These are phyloP conservation scores for Vanilla planifolia DNA, from an alignment of 106 monocot species.

Conservation along the genomic window DNA sequence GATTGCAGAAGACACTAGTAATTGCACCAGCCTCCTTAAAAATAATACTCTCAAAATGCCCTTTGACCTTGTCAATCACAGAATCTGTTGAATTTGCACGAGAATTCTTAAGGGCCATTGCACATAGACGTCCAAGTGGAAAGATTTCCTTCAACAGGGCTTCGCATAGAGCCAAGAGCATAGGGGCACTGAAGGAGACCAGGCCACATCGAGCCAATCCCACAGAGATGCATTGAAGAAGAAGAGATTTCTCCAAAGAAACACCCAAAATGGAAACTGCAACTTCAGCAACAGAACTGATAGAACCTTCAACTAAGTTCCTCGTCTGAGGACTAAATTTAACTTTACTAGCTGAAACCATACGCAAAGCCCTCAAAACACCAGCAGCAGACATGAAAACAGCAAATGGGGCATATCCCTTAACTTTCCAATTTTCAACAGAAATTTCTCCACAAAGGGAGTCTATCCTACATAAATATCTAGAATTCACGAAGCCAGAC, in stretches of 20 bases:
- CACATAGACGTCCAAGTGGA: constrained; percentile 34
- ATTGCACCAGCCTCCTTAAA: constrained; percentile 91
- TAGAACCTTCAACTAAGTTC: constrained; percentile 40
- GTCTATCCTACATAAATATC: constrained; percentile 28
- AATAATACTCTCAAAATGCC: constrained; percentile 43
- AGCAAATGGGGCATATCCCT: constrained; percentile 22
- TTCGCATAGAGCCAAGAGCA: constrained; percentile 50
- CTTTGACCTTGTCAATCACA: constrained; percentile 14
- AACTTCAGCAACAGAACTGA: constrained; percentile 33
- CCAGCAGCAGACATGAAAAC: constrained; percentile 64
- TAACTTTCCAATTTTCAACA: constrained; percentile 12
- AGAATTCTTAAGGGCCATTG: constrained; percentile 17
- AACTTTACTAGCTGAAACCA: constrained; percentile 24
- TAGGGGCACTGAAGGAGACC: constrained; percentile 21
- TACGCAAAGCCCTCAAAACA: constrained; percentile 54
- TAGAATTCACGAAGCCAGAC: constrained; percentile 22
- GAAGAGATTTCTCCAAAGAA: constrained; percentile 17
- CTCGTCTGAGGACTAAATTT: constrained; percentile 23
- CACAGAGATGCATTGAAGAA: constrained; percentile 63
- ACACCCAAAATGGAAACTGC: constrained; percentile 24
- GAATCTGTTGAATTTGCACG: constrained; percentile 1
- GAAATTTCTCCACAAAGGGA: constrained; percentile 30
- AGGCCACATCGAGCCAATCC: constrained; percentile 65
- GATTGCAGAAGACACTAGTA: constrained; percentile 69
- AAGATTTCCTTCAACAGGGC: constrained; percentile 49